Evolutionary conservation across 169 alveolate species (phyloP).

Genomic region (Cryptosporidium baileyi): DNA sequence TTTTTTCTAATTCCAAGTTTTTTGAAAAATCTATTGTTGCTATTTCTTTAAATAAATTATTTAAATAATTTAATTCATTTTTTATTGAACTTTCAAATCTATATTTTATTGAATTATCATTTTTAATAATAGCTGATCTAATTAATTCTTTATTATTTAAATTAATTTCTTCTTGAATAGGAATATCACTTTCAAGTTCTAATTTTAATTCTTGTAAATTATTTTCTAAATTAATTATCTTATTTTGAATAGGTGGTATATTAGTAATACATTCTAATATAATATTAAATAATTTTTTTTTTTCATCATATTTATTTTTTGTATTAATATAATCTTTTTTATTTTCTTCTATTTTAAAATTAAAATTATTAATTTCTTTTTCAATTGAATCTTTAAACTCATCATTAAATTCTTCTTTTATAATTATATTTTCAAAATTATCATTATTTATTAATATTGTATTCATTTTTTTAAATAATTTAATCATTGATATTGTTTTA

Average conservation of each 20-base stretch:
- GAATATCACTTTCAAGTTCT: neutral
- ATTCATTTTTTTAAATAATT: slow-evolving; percentile 34
- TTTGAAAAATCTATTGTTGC: neutral
- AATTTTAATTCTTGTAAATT: neutral
- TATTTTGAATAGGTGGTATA: slow-evolving; percentile 1
- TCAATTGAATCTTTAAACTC: neutral
- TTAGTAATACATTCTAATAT: slow-evolving; percentile 39
- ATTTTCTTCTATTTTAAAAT: neutral
- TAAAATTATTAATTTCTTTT: neutral
- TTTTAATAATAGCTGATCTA: neutral
- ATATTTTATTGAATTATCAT: neutral
- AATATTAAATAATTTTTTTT: slow-evolving; percentile 3
- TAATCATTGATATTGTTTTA: slow-evolving; percentile 36
- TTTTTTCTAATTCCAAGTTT: neutral
- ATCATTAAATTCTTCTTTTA: neutral
- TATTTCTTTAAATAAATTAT: neutral
- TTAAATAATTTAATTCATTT: neutral
- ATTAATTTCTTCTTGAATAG: neutral
- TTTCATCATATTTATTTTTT: slow-evolving; percentile 8
- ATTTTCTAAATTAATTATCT: neutral
- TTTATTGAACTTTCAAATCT: neutral
- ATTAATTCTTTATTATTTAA: neutral
- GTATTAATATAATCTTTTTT: neutral
- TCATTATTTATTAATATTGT: neutral
- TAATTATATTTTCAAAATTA: neutral